These are phyloP conservation scores for Cucurbita moschata DNA, from an alignment of 306 rosid genomes.

Conservation along the genomic window DNA sequence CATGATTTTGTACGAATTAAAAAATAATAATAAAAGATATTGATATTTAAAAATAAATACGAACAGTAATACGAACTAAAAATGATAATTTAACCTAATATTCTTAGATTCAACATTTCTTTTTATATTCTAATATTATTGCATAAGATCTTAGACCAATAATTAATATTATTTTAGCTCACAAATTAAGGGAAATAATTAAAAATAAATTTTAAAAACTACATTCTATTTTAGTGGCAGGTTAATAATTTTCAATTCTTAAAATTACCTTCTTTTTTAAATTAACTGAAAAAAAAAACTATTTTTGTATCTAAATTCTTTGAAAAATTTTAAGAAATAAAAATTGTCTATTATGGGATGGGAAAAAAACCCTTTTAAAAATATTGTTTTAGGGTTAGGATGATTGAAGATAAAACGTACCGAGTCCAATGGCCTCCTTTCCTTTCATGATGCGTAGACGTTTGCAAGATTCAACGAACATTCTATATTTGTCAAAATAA, in stretches of 20 bases:
- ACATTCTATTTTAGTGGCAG: background rate
- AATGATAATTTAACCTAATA: background rate
- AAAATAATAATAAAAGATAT: no score
- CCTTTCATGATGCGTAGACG: slow-evolving; percentile 92
- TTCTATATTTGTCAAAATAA: slow-evolving; percentile 23
- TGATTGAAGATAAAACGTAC: slow-evolving; percentile 15
- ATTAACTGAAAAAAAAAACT: background rate
- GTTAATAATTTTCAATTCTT: background rate
- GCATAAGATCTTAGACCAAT: background rate
- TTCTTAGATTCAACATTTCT: background rate
- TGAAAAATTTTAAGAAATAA: background rate
- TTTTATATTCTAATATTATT: background rate
- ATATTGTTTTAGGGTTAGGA: background rate
- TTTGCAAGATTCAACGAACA: slow-evolving; percentile 93
- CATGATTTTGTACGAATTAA: no score
- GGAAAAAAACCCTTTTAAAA: no score
- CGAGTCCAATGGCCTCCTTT: slow-evolving; percentile 91
- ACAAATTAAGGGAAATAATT: background rate
- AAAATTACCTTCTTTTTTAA: background rate
- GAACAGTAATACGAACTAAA: no score
- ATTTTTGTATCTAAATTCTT: background rate
- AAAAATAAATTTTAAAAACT: background rate
- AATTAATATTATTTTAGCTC: background rate
- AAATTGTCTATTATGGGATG: no score
- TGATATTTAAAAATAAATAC: no score